Base-by-base conservation (phyloP, 768 basidiomycete species). In the Tylopilus balloui region DNA sequence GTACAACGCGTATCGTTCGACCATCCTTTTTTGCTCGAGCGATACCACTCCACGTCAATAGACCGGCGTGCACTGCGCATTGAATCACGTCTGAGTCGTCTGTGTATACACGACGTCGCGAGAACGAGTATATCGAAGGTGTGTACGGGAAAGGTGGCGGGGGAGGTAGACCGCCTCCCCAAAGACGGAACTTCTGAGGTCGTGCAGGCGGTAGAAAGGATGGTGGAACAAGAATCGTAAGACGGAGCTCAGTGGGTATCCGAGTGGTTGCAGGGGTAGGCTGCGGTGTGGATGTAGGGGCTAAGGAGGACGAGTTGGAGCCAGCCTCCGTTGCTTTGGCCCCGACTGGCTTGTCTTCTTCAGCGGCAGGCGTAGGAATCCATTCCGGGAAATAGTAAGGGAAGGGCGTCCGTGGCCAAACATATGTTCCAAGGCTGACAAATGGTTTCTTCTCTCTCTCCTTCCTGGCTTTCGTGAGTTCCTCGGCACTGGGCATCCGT, bases 11-110 rank as follows among this genome's bases (percentile, higher is more conserved):
- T 49, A 77, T 58, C 42, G 78, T 74, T 45, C 62, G 59, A 23
- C 68, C 68, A 48, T 69, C 66, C 47, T 60, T 53, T 50, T 67
- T 64, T 48, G 76, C 77, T 23, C 63, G 60, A 29, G 63, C 45
- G 32, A 74, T 62, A n/a, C 59, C 65, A 45, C 67, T 72, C 76
- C 76, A 78, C 14, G 69, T 67, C 28, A 76, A 60, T 41, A 70
- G 61, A 7, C 86, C 86, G 0, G 84, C 73, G 55, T 88, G 86
- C 39, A 88, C 65, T 2, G 83, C 84, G 47, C 83, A 84, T 34
- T 83, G 60, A 59, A 86, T 79, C 43, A 87, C 59, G 56, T 87
- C 83, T 9, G 84, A 86, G 65, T 88, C 86, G 65, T 88, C 86
- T 0, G 86, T 88, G 67, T 88, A 88, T 29, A 87, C 74, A 40